These are phyloP conservation scores for Pinus tabuliformis DNA, from an alignment of 75 land plant genomes.

Conservation along the genomic window DNA sequence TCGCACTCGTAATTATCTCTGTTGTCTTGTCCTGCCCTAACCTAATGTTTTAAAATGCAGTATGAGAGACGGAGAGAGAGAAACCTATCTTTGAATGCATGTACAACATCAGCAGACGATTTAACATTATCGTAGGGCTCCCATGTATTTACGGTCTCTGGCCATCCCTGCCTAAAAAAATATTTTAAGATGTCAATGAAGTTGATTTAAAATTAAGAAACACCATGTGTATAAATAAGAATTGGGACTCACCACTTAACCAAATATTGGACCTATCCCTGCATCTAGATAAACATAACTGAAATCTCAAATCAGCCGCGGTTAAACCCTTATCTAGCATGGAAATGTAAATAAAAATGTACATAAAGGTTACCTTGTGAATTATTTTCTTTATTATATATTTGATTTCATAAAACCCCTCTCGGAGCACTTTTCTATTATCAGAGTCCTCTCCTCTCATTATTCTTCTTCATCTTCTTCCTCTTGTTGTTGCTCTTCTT, in stretches of 20 bases:
- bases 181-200: background rate
- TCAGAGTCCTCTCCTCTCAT: constrained; percentile 2
- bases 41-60: background rate
- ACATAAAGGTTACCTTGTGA: constrained; percentile 35
- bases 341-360: background rate
- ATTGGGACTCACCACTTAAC: constrained; percentile 80
- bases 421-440: constrained; percentile 18
- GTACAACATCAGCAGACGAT: constrained; percentile 67
- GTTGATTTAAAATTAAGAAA: background rate
- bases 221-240: background rate
- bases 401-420: constrained; percentile 60
- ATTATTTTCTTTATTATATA: constrained; percentile 49
- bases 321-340: background rate
- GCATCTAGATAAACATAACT: background rate
- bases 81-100: constrained; percentile 83
- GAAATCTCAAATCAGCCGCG: background rate
- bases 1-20: background rate
- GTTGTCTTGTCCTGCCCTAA: too few relatives aligned
- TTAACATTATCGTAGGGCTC: constrained; percentile 78
- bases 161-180: constrained; percentile 79
- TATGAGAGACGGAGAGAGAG: background rate
- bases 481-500: background rate
- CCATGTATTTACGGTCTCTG: constrained; percentile 94
- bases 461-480: constrained; percentile 1
- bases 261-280: constrained; percentile 83